Conservation (phyloP, 2,329 filamentous ascomycete species). For the Fusarium sp. region DNA sequence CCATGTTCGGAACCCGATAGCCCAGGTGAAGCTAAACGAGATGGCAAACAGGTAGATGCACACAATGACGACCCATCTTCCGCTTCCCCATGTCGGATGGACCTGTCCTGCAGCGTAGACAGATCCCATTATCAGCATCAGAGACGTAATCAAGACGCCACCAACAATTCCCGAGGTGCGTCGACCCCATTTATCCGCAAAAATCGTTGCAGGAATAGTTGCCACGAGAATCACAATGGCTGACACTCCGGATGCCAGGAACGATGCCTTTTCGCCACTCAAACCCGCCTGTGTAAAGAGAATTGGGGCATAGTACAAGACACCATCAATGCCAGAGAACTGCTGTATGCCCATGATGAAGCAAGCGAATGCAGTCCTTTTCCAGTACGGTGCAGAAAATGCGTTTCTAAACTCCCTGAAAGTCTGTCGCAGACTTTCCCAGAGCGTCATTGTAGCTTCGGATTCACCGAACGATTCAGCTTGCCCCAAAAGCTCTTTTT, state of each 20-base stretch:
- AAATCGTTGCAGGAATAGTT: constrained; percentile 65
- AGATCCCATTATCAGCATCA: constrained; percentile 66
- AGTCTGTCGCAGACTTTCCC: constrained; percentile 44
- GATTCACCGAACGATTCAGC: constrained; percentile 21
- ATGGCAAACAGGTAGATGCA: constrained; percentile 63
- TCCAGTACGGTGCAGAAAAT: constrained; percentile 53
- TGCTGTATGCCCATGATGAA: constrained; percentile 72
- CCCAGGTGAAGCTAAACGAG: constrained; percentile 62
- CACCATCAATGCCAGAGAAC: constrained; percentile 70
- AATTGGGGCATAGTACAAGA: constrained; percentile 71
- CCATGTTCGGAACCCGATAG: constrained; percentile 64
- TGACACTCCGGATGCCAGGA: constrained; percentile 70
- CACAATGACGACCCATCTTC: constrained; percentile 63
- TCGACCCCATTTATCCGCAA: constrained; percentile 68
- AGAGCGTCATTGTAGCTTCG: constrained; percentile 45
- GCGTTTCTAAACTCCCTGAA: constrained; percentile 48
- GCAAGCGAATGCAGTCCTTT: constrained; percentile 62
- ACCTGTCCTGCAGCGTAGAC: constrained; percentile 60
- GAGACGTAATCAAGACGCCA: constrained; percentile 61
- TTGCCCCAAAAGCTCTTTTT: constrained; percentile 52
- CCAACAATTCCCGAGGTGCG: constrained; percentile 64
- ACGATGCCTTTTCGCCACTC: constrained; percentile 61
- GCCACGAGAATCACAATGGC: constrained; percentile 66
- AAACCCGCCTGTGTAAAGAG: constrained; percentile 71
- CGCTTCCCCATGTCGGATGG: constrained; percentile 50